phyloP scores from a whole-genome alignment of 106 monocot genomes.

The Ottelia alismoides region DNA sequence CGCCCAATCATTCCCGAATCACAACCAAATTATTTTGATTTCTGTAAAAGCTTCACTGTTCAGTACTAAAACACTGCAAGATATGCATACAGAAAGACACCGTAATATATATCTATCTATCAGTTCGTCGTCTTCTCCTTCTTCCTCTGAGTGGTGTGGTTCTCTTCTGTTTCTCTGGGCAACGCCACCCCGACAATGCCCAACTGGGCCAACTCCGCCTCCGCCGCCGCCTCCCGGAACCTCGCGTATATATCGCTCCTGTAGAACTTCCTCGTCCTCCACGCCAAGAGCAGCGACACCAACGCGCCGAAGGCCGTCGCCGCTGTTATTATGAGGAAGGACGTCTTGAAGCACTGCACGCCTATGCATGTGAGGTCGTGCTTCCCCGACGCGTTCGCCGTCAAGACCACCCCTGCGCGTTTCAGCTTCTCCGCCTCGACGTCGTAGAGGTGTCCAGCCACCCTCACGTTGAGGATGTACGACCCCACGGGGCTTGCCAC shows the following conservation, averaged over 20 bases:
- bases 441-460: conserved; percentile 57
- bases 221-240: conserved; percentile 15
- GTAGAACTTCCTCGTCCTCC: conserved; percentile 63
- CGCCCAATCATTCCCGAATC: no score
- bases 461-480: conserved; percentile 55
- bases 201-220: background rate
- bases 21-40: no score
- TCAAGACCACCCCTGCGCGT: background rate
- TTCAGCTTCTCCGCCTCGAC: conserved; percentile 39
- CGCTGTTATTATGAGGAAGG: conserved; percentile 66
- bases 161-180: no score
- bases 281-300: conserved; percentile 37
- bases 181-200: no score
- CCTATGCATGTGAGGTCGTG: conserved; percentile 49
- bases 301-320: conserved; percentile 35
- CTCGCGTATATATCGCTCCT: conserved; percentile 68
- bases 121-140: no score
- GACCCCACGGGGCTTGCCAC: conserved; percentile 59
- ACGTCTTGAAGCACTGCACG: conserved; percentile 47
- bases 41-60: no score
- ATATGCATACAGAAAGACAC: no score
- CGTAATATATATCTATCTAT: no score
- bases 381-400: background rate
- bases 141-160: no score
- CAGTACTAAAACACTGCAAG: no score